Conservation (phyloP, 2,329 filamentous ascomycete genomes). For the Gaeumannomyces sp. region DNA sequence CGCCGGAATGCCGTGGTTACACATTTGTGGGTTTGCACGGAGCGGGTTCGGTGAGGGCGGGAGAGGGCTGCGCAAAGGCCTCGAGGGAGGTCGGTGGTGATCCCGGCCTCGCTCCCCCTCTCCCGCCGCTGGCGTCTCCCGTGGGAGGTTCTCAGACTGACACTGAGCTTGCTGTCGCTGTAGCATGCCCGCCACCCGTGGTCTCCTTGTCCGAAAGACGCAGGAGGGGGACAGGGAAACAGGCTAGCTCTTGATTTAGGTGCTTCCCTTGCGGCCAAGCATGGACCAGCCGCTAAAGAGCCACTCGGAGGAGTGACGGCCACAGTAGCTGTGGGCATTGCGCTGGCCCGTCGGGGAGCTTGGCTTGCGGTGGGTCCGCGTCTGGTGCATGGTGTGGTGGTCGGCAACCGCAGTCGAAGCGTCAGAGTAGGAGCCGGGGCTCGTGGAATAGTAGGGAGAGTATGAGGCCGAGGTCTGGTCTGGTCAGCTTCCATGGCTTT, state of each 20-base stretch:
- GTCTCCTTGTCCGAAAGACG: not conserved
- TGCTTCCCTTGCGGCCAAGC: slow-evolving; percentile 5
- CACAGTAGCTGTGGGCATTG: slow-evolving; percentile 21
- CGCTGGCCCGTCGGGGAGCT: slow-evolving; percentile 14
- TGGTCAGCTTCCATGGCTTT: not conserved
- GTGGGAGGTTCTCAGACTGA: not conserved
- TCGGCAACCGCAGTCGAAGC: not conserved
- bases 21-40: not conserved
- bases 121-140: not conserved
- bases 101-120: not conserved
- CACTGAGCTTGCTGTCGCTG: not conserved
- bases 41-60: not conserved
- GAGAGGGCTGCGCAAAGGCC: not conserved
- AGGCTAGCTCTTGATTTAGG: not conserved
- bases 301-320: slow-evolving; percentile 20
- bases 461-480: not conserved
- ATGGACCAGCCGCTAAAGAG: slow-evolving; percentile 20
- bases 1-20: not conserved
- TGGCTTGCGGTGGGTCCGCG: slow-evolving; percentile 2
- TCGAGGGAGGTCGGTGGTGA: too few species aligned
- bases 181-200: not conserved
- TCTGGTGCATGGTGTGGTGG: too few species aligned
- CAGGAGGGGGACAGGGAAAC: not conserved
- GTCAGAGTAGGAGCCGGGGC: not conserved
- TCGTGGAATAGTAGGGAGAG: not conserved